Conservation (phyloP, 768 basidiomycete genomes). For the Tulasnella sp. region DNA sequence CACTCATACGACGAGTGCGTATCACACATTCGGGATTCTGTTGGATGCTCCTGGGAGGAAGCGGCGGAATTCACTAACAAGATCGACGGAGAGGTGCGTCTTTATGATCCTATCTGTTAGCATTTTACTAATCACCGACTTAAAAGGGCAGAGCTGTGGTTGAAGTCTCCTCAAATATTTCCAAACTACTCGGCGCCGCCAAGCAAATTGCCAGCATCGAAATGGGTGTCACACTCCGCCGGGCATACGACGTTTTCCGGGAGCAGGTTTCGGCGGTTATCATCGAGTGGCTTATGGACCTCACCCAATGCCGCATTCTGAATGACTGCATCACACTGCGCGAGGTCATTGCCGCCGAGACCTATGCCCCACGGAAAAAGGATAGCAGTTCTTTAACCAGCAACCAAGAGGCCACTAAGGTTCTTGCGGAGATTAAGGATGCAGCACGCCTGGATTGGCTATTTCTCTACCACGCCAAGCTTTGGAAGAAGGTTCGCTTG, state of each 20-base stretch:
- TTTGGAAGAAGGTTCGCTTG: slow-evolving; percentile 81
- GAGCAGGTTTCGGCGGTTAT: slow-evolving; percentile 81
- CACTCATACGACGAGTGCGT: slow-evolving; percentile 89
- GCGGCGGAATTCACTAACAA: slow-evolving; percentile 54
- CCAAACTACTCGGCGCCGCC: slow-evolving; percentile 68
- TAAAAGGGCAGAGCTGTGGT: slow-evolving; percentile 72
- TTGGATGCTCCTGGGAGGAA: slow-evolving; percentile 52
- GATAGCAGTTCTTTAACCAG: slow-evolving; percentile 49
- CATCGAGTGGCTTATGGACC: slow-evolving; percentile 80
- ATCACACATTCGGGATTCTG: slow-evolving; percentile 59
- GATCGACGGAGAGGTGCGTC: slow-evolving; percentile 58
- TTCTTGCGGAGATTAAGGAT: slow-evolving; percentile 44
- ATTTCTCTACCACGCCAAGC: slow-evolving; percentile 73
- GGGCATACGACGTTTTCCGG: slow-evolving; percentile 81
- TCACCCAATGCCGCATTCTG: slow-evolving; percentile 64
- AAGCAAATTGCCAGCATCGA: slow-evolving; percentile 82
- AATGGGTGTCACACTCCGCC: slow-evolving; percentile 82
- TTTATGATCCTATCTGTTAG: slow-evolving; percentile 15
- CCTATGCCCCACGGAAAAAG: slow-evolving; percentile 58
- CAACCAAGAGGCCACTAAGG: slow-evolving; percentile 39
- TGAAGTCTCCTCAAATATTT: slow-evolving; percentile 57
- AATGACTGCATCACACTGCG: slow-evolving; percentile 61
- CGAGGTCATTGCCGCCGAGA: slow-evolving; percentile 67
- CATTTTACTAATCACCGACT: background rate
- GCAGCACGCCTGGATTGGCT: slow-evolving; percentile 68